phyloP scores from a whole-genome alignment of 768 basidiomycete species.

The Lactifluus subvellereus region DNA sequence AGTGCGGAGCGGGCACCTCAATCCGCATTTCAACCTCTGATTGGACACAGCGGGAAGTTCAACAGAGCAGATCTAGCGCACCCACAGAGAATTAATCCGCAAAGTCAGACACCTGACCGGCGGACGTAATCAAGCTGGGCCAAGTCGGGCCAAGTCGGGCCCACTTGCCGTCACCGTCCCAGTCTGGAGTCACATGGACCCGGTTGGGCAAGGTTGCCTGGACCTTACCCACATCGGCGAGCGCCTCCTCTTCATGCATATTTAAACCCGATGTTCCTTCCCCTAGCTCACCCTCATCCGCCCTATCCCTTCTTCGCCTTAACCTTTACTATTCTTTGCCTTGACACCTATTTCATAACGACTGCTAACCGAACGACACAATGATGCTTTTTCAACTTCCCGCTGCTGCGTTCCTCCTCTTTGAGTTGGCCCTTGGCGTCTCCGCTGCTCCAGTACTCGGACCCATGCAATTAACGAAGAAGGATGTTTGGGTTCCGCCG shows the following conservation, averaged over 20 bases:
- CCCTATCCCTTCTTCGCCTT: neutral
- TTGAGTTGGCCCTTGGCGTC: neutral
- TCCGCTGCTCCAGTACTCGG: neutral
- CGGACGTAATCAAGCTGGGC: neutral
- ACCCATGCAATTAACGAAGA: neutral
- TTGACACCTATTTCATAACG: neutral
- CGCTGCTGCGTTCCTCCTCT: slow-evolving; percentile 1
- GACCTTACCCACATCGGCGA: neutral
- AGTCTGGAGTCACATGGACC: too few species aligned
- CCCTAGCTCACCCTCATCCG: neutral
- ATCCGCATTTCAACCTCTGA: neutral
- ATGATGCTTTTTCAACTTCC: neutral
- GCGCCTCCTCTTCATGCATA: neutral
- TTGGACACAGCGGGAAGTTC: neutral
- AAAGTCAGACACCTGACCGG: neutral
- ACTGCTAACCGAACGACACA: too few species aligned
- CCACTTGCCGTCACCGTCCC: too few species aligned
- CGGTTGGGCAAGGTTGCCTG: too few species aligned
- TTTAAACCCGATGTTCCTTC: neutral
- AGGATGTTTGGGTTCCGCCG: slow-evolving; percentile 43
- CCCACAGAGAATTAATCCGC: too few species aligned
- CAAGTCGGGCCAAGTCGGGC: too few species aligned
- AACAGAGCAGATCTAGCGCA: neutral
- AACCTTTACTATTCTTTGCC: neutral
- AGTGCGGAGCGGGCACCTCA: neutral